Evolutionary conservation across 768 basidiomycete genomes (phyloP).

Genomic region (Cystobasidium ongulense): DNA sequence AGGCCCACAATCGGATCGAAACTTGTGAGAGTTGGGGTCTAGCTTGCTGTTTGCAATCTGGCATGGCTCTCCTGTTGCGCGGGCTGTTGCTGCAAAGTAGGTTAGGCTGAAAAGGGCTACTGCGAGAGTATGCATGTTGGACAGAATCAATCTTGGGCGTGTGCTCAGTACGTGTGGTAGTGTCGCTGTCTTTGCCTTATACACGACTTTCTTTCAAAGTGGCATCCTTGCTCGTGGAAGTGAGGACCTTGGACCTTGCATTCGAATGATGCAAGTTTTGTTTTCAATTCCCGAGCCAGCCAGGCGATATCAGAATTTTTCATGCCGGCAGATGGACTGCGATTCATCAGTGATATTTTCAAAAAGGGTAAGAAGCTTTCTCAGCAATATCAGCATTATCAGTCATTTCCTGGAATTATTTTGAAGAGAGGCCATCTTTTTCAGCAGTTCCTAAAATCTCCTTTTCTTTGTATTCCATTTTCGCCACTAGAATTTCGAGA

Average conservation of each 20-base stretch:
- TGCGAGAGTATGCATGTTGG: not conserved
- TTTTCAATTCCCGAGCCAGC: not conserved
- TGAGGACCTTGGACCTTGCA: not conserved
- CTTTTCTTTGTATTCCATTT: not conserved
- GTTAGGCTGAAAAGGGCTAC: not conserved
- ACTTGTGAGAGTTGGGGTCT: constrained; percentile 67
- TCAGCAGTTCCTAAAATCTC: not conserved
- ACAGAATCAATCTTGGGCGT: not conserved
- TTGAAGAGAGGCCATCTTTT: too few relatives aligned
- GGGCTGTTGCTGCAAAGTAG: not conserved
- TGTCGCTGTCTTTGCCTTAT: too few relatives aligned
- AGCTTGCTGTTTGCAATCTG: constrained; percentile 58
- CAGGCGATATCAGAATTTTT: not conserved
- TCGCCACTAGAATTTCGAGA: not conserved
- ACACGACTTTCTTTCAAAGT: too few relatives aligned
- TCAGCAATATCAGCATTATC: too few relatives aligned
- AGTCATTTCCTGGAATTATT: not conserved
- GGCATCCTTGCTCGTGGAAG: too few relatives aligned
- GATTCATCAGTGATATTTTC: not conserved
- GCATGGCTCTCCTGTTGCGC: constrained; percentile 50
- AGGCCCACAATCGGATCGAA: constrained; percentile 67
- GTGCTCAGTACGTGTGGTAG: too few relatives aligned
- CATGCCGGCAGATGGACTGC: not conserved
- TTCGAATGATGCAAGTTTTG: not conserved
- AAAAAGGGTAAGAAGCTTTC: not conserved